Percentiles rank a stretch among this genome's conserved stretches.
Conservation (phyloP, 2,329 filamentous ascomycete genomes). For the Furcasterigmium sp. region DNA sequence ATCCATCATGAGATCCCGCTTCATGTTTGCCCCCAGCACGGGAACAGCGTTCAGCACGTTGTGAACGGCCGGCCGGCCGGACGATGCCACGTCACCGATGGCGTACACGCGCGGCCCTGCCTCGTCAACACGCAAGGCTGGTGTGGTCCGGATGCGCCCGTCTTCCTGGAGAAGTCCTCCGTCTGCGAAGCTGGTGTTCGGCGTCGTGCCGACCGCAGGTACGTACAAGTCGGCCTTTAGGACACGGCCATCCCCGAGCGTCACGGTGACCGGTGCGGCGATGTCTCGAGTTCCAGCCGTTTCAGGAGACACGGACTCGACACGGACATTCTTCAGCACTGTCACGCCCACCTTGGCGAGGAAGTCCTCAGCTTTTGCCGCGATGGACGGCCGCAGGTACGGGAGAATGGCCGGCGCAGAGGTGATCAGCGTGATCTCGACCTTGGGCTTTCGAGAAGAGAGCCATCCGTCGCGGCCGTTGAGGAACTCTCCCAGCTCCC, state of each 20-base stretch:
- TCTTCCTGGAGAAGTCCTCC: constrained; percentile 22
- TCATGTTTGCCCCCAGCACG: constrained; percentile 40
- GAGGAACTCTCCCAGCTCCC: constrained; percentile 44
- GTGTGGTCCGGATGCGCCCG: constrained; percentile 30
- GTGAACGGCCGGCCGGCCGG: constrained; percentile 35
- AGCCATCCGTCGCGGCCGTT: constrained; percentile 39
- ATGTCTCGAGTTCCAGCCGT: constrained; percentile 21
- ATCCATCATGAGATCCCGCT: constrained; percentile 38
- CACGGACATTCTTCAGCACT: constrained; percentile 33
- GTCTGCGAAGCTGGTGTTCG: constrained; percentile 35
- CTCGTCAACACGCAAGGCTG: constrained; percentile 25
- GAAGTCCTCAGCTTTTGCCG: constrained; percentile 31
- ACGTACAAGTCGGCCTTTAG: constrained; percentile 42
- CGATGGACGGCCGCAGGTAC: constrained; percentile 28
- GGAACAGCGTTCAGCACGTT: constrained; percentile 33
- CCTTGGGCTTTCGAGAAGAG: constrained; percentile 25
- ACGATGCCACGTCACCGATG: constrained; percentile 37
- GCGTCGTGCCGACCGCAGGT: constrained; percentile 32
- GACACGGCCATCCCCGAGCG: constrained; percentile 30
- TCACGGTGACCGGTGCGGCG: constrained; percentile 23
- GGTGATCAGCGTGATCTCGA: constrained; percentile 39
- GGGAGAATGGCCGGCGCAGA: constrained; percentile 32
- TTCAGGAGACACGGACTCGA: constrained; percentile 24
- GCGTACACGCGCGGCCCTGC: constrained; percentile 34
- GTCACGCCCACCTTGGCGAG: constrained; percentile 40